Conservation (phyloP, 2,329 filamentous ascomycete species). For the Penicillium expansum region DNA sequence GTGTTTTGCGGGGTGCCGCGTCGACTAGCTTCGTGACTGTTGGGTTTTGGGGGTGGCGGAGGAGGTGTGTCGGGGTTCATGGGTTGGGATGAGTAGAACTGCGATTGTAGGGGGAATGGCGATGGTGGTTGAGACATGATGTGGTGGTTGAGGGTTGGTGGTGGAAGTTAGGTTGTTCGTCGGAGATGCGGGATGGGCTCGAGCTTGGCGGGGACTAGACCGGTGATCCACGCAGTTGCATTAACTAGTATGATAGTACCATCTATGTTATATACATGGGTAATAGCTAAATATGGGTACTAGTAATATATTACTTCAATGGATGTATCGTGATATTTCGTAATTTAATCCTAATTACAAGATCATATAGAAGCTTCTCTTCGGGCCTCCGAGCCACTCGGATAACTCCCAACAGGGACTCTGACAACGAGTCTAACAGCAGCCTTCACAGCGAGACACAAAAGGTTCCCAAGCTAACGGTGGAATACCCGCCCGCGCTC, state of each 20-base stretch:
- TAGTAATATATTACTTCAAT: not conserved
- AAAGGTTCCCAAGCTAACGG: not conserved
- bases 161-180: slow-evolving; percentile 5
- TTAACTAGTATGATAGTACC: not conserved
- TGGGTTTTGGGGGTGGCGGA: slow-evolving; percentile 69
- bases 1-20: slow-evolving; percentile 59
- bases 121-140: slow-evolving; percentile 28
- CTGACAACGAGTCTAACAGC: not conserved
- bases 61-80: slow-evolving; percentile 59
- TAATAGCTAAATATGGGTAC: no score
- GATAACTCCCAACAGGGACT: not conserved
- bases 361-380: not conserved
- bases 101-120: slow-evolving; percentile 25
- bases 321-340: not conserved
- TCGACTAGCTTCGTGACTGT: slow-evolving; percentile 66
- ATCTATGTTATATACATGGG: not conserved
- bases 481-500: not conserved
- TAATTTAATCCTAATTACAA: slow-evolving; percentile 3
- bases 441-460: not conserved
- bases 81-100: slow-evolving; percentile 24
- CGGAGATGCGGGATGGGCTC: slow-evolving; percentile 3
- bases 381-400: not conserved
- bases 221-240: not conserved
- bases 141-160: slow-evolving; percentile 8
- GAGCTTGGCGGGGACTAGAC: slow-evolving; percentile 16